Percentiles rank a stretch among this genome's conserved stretches.
phyloP scores from a whole-genome alignment of 2,329 filamentous ascomycete genomes.

The Diaporthe sp. region DNA sequence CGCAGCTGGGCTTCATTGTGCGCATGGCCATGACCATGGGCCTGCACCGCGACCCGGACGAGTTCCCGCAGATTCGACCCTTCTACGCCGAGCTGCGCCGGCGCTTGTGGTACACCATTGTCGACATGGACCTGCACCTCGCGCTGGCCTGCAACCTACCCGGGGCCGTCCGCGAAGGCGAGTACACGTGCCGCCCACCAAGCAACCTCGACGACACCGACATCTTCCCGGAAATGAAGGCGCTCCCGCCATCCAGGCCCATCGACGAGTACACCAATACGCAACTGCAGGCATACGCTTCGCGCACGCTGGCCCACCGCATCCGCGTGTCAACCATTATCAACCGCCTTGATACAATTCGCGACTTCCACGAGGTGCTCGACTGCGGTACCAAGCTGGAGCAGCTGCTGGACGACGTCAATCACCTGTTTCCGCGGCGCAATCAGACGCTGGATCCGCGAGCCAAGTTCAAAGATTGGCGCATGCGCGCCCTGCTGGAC shows the following conservation, averaged over 20 bases:
- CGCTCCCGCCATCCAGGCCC: slow-evolving; percentile 63
- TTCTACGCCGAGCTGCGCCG: slow-evolving; percentile 68
- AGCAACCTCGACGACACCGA: slow-evolving; percentile 68
- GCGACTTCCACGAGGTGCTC: slow-evolving; percentile 67
- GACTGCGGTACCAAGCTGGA: slow-evolving; percentile 69
- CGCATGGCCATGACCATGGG: slow-evolving; percentile 73
- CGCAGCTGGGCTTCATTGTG: slow-evolving; percentile 67
- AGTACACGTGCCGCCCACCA: slow-evolving; percentile 67
- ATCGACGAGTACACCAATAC: slow-evolving; percentile 67
- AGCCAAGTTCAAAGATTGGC: slow-evolving; percentile 65
- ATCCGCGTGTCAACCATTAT: slow-evolving; percentile 66
- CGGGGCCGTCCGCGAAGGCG: slow-evolving; percentile 64
- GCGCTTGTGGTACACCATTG: slow-evolving; percentile 69
- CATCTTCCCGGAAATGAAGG: slow-evolving; percentile 61
- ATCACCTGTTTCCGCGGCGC: slow-evolving; percentile 63
- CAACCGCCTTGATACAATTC: slow-evolving; percentile 65
- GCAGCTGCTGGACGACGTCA: slow-evolving; percentile 67
- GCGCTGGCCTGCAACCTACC: slow-evolving; percentile 68
- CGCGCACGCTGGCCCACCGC: slow-evolving; percentile 63
- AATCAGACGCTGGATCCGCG: slow-evolving; percentile 58
- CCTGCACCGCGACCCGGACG: slow-evolving; percentile 68
- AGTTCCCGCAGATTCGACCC: slow-evolving; percentile 64
- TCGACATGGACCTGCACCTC: slow-evolving; percentile 70
- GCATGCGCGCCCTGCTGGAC: slow-evolving; percentile 65
- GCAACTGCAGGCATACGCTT: slow-evolving; percentile 68